Base-by-base conservation (phyloP, 1,284 basidiomycete genomes). In the Moesziomyces parantarcticus region DNA sequence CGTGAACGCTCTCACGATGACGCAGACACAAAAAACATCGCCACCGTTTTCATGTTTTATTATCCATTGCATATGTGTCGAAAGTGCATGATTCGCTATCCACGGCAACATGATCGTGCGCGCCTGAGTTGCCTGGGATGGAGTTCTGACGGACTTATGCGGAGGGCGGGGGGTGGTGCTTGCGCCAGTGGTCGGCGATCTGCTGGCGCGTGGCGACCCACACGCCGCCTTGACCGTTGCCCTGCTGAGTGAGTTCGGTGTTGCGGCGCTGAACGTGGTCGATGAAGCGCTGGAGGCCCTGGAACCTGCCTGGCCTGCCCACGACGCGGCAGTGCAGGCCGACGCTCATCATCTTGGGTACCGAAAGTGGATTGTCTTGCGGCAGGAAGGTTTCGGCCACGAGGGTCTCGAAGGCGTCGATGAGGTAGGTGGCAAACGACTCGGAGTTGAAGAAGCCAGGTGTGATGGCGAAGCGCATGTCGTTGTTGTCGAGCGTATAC, bases 301-400 rank as follows among this genome's bases (percentile, higher is more conserved):
- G 72, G 34, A 85, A 79, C 5, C 85, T 71, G 0, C 83, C 86
- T 1, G 86, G 85, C 25, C 85, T 75, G n/a, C 85, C 85, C 1
- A 85, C 75, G 3, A 86, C 74, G 18, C 85, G 75, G 49, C 82
- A 83, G 61, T 86, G 85, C 32, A 86, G 65, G 18, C 84, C 84
- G 20, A 86, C 67, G 23, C 80, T 79, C 82, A 86, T 83, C 85
- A 86, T 85, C 75, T 85, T 85, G 3, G 85, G 83, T 18, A 76
- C 65, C 7, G 78, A 52, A n/a, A 41, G 57, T 0, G 73, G 55
- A 29, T 64, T 66, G 20, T n/a, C 22, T n/a, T 55, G 36, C 3
- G 55, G 81, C 6, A 66, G 61, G 25, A 63, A 51, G 0, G 83
- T 83, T 58, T 86, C 85, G 3, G 54, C 61, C 43, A 84, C 79